Base-by-base conservation (phyloP, 495 filamentous ascomycete species). In the Aspergillus sparsus region DNA sequence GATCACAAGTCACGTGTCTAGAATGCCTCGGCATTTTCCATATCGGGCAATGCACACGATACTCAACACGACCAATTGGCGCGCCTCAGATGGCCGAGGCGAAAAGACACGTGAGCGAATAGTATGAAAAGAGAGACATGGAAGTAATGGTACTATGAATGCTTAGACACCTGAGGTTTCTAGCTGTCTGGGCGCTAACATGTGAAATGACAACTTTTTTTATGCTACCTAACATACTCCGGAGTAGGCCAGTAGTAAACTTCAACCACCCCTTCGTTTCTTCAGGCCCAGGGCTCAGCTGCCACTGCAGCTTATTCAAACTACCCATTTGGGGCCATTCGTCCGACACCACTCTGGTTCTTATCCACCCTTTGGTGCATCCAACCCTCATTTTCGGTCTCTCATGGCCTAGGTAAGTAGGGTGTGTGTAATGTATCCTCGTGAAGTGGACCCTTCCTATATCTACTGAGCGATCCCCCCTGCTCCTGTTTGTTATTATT, bases 11-110 rank as follows among this genome's bases (percentile, higher is more conserved):
- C 58, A 68, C 49, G 54, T 62, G 53, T n/a, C 5, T 1, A 5
- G 11, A 0, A 0, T 4, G 49, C 74, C 74, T 77, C 74, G 74
- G 74, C 63, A 71, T 45, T 57, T 72, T 52, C 66, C 61, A 4
- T 31, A 58, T 55, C 15, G 2, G 51, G 58, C 5, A 39, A 39
- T 39, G 21, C 33, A 18, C 15, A 16, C 31, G 16, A 36, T 2
- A 1, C 12, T 8, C 16, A 50, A 49, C 45, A 71, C 2, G 21
- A 32, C 65, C 65, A 67, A 67, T 67, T 32, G 62, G 36, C 34
- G 32, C 6, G n/a, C 5, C 21, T 59, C 57, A 59, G 57, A 39
- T 59, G 57, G 57, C 57, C 57, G 57, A 59, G 57, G 49, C 57
- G 49, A 6, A 52, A 18, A 16, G 5, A 49, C 55, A 58, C 55